Evolutionary conservation across 345 rosid genomes (phyloP).

Genomic region (Reutealis trisperma): DNA sequence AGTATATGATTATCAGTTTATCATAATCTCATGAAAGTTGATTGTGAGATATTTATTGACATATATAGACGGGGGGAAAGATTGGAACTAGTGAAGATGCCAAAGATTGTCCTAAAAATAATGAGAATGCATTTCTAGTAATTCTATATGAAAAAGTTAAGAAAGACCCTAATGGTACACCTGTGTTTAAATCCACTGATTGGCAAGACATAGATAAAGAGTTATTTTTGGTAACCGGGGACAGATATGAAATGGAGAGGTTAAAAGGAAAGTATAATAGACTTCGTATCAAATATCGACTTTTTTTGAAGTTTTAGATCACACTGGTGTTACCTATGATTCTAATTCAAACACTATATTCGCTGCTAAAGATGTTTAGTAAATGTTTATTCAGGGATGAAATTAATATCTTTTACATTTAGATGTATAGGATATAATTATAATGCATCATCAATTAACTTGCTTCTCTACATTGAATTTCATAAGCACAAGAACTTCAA

Average conservation of each 20-base stretch:
- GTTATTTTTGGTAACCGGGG: neutral
- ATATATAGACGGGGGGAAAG: neutral
- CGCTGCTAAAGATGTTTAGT: neutral
- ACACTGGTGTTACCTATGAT: neutral
- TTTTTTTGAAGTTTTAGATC: neutral
- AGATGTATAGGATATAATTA: no score
- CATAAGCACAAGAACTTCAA: neutral
- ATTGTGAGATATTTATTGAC: no score
- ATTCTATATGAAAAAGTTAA: slow-evolving; percentile 5
- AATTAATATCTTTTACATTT: neutral
- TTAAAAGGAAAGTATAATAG: neutral
- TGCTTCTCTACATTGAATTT: no score
- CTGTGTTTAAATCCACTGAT: neutral
- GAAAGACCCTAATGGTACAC: slow-evolving; percentile 1
- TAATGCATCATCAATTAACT: no score
- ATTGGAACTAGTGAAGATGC: neutral
- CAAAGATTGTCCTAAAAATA: neutral
- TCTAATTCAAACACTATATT: neutral
- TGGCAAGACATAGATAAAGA: slow-evolving; percentile 3
- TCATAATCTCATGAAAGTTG: no score
- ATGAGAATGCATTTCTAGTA: neutral
- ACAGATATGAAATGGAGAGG: slow-evolving; percentile 1
- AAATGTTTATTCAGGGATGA: neutral
- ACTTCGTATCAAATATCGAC: neutral
- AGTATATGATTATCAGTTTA: no score